Evolutionary conservation across 2,329 filamentous ascomycete species (phyloP), one percentile per base, ranked within the genome.

Genomic region (Didymella lethalis): DNA sequence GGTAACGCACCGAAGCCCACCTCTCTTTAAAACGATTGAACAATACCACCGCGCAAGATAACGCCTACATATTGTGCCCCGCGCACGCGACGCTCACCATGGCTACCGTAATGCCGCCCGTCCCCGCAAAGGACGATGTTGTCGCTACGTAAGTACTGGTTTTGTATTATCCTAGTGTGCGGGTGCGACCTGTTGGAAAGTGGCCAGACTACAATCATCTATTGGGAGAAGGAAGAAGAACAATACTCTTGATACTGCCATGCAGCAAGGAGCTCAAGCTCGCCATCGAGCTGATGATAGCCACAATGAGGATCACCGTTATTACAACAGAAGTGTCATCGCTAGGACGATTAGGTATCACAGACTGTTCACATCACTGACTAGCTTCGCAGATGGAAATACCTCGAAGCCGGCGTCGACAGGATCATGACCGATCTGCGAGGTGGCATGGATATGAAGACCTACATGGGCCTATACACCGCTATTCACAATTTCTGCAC

Each of bases 401-500:
- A 96, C 78, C 84, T 99, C 51, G 90, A 97, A 78, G 84, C 85
- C 62, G 93, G 94, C 64, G 93, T 99, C 67, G 88, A 92, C 65
- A 91, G 90, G 76, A 96, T 99, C 74, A 98, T 99, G 94, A 87
- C 88, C 68, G 91, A 96, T 73, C 84, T 98, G 28, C 91, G 94
- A 72, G 90, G 92, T 66, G 95, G 95, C 61, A 91, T 99, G 80
- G 93, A 97, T 73, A 93, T 98, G 88, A 87, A 90, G 70, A 94
- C 92, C 84, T 98, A 98, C 80, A 97, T 98, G 94, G 92, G 91
- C 56, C 88, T 97, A 61, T 98, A 98, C 80, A 97, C 94, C 52
- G 93, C 93, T 61, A 95, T 99, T 48, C 95, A 99, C 81, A 97
- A 99, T 82, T 99, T 99, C 79, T 99, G 95, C 78, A 99, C 95